Evolutionary conservation across 768 basidiomycete species (phyloP), one percentile per base, ranked within the genome.

Genomic region (Psilocybe cubensis): DNA sequence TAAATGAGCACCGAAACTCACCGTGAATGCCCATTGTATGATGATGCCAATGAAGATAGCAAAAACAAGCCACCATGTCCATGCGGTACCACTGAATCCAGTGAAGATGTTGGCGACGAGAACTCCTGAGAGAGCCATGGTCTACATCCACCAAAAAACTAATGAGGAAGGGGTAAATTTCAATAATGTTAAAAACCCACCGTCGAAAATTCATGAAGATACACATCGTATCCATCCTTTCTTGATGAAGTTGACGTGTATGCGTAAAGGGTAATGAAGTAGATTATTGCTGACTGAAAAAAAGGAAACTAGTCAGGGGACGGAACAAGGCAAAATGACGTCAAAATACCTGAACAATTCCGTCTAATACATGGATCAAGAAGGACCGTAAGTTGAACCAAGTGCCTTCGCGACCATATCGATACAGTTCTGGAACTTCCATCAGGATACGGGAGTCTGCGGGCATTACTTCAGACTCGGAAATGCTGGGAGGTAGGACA

Each of bases 21-120:
- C 93, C 17, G 93, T 93, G 74, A 85, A 97, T 20, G 79, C 67
- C 84, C 86, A 87, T 56, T 95, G 74, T 21, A 98, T 75, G 18
- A 93, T 72, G 20, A 91, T 88, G 23, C 96, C 96, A 57, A 98
- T 70, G 48, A 83, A 80, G 31, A 97, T 79, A 20, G 89, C 84
- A 59, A 93, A 91, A 72, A 86, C 89, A 17, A 96, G 84, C 93
- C 94, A 98, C 18, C 79, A 83, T 4, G 88, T 95, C 96, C 96
- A 98, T 1, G 87, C 85, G 51, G 82, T 84, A 2, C 90, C 90
- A 69, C 87, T 93, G 42, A 98, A 78, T n/a, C 94, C 94, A 56
- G 91, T 90, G 77, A 88, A 97, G 48, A 93, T 65, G 70, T 94
- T 91, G 44, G 87, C 90, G 14, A 81, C 76, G 68, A 90, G 81